phyloP scores from a whole-genome alignment of 768 basidiomycete genomes.

The Trametes cinnabarina region DNA sequence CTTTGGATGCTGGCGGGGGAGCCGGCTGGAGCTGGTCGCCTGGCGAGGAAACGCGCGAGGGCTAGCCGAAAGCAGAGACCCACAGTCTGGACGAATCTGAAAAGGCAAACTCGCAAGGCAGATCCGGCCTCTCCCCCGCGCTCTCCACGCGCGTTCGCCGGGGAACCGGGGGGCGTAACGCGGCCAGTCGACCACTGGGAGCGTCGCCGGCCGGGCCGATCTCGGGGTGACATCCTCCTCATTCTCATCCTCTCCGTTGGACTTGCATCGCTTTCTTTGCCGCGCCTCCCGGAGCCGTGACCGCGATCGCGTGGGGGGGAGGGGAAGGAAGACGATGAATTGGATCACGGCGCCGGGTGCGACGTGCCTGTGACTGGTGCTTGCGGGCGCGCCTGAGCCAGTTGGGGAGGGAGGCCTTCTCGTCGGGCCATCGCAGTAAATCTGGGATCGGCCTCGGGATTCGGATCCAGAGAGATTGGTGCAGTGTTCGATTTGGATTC shows the following conservation, averaged over 20 bases:
- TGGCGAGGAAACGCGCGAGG: conserved; percentile 16
- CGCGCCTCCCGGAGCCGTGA: no score
- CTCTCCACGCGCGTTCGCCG: neutral
- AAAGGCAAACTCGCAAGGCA: conserved; percentile 39
- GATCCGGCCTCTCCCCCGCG: conserved; percentile 19
- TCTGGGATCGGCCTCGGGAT: conserved; percentile 1
- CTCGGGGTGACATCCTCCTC: no score
- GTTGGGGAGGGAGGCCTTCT: neutral
- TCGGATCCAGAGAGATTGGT: neutral
- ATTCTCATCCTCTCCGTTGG: no score
- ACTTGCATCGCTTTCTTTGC: no score
- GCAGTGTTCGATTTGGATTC: neutral
- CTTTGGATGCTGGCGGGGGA: neutral
- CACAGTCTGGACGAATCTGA: conserved; percentile 47
- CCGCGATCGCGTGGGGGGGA: no score
- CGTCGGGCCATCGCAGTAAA: neutral
- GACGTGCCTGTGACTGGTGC: no score
- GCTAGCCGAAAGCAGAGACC: conserved; percentile 50
- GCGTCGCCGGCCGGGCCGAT: no score
- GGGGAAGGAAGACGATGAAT: no score
- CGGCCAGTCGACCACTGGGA: no score
- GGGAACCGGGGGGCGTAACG: no score
- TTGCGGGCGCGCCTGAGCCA: neutral
- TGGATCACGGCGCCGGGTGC: no score
- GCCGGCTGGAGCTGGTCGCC: conserved; percentile 5